Base-by-base conservation (phyloP, 2,329 filamentous ascomycete species). In the Hymenotorrendiella dingleyae region DNA sequence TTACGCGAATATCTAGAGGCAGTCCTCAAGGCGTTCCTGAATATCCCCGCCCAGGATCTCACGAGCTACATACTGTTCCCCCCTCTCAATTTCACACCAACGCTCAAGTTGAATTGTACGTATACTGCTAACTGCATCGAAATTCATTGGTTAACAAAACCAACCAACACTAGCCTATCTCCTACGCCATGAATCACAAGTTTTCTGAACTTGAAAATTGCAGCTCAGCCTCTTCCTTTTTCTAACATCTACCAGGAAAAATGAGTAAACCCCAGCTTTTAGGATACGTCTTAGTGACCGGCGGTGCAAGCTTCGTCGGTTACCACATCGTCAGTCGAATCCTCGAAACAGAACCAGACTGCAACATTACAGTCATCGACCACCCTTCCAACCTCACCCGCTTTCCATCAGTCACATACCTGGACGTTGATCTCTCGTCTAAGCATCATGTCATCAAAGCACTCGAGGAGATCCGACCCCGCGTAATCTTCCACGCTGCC, bases 281-380 rank as follows among this genome's bases (percentile, higher is more conserved):
- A n/a, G n/a, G n/a, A n/a, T n/a, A n/a, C 29, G 28, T 42, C 20
- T 30, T 42, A 6, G 30, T 42, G 11, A 42, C 39, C n/a, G 41
- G 41, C 14, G 34, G 26, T 17, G 12, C 10, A 21, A 17, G 22
- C 12, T 35, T 42, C 17, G 30, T 42, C 20, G 28, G 28, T 20
- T 42, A 24, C 30, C 29, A 42, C 21, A 23, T 42, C 21, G 39
- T 42, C 8, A 5, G 20, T 6, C 17, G 26, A 17, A 4, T 42
- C 19, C 1, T 35, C 22, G 28, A 23, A 12, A 12, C 30, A 26
- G 28, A 34, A 12, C 30, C 30, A 12, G 23, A 12, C 11, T 34
- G 28, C 17, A 28, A 34, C 9, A 35, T 42, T 11, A 17, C 28
- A 5, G 39, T 42, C 29, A 19, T 43, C 9, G 30, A 33, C 19